Conservation (phyloP, 2,329 filamentous ascomycete genomes). For the Ustilaginoidea virens region DNA sequence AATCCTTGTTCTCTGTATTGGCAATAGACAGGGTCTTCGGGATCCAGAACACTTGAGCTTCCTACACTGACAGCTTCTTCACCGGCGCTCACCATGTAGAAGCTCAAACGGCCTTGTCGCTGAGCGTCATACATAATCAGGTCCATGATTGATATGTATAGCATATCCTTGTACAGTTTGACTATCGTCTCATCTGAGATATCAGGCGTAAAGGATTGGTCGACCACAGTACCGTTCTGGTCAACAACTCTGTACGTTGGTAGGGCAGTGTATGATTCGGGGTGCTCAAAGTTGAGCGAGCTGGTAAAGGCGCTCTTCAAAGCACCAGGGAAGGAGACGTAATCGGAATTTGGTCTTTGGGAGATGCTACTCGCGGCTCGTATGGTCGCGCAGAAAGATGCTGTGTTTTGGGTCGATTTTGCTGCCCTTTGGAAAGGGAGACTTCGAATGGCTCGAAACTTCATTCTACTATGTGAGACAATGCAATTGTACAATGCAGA, state of each 20-base stretch:
- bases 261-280: constrained; percentile 58
- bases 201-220: constrained; percentile 53
- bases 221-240: constrained; percentile 72
- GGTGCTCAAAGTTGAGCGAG: constrained; percentile 60
- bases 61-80: constrained; percentile 92
- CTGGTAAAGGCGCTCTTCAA: constrained; percentile 86
- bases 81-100: constrained; percentile 94
- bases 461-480: too few species aligned
- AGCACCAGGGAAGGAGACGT: constrained; percentile 77
- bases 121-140: constrained; percentile 97
- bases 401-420: constrained; percentile 8
- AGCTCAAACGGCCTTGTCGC: constrained; percentile 80
- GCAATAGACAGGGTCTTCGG: constrained; percentile 79
- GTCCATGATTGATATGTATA: constrained; percentile 72
- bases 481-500: too few species aligned
- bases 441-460: constrained; percentile 16
- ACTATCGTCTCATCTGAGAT: constrained; percentile 47
- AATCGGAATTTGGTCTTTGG: constrained; percentile 38
- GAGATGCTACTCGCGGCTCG: constrained; percentile 34
- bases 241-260: constrained; percentile 87
- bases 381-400: constrained; percentile 9
- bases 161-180: constrained; percentile 50
- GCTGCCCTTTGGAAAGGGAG: constrained; percentile 13
- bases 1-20: constrained; percentile 93
- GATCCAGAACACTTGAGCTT: constrained; percentile 67